Evolutionary conservation across 352 stramenopile species (phyloP), one percentile per base, ranked within the genome.

Genomic region (Globisporangium takayamanum): DNA sequence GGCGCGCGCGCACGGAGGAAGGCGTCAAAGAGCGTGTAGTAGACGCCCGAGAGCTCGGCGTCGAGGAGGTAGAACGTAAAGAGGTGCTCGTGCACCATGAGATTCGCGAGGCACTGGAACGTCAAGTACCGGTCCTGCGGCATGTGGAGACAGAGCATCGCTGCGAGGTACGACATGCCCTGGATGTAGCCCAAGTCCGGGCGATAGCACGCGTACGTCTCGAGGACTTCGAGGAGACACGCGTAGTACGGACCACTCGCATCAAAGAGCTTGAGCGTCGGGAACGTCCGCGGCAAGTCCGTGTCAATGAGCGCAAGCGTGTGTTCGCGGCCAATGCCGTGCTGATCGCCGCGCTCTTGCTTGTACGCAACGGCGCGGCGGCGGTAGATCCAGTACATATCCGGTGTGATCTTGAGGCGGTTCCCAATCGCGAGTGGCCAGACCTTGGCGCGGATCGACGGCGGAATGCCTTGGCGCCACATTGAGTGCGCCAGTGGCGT

Each of bases 1-100:
- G 84, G 78, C n/a, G 78, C 52, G 16, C 80, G 64, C 5, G 71
- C 53, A 39, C 68, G 55, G 28, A 96, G 46, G 44, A 88, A 90
- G 2, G 78, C 72, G 48, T 93, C 82, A 47, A 92, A 96, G 0
- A 92, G 70, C 45, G 68, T 79, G 61, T 95, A 94, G 60, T 95
- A 96, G 15, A 90, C 78, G 20, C 64, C 73, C 5, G 85, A 86
- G 8, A 94, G 73, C 36, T 91, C 82, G 5, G 73, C 76, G 47
- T 96, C 83, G 49, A 96, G 68, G 50, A 94, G 53, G 59, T 93
- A 94, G 53, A 96, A 96, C 5, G 83, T 92, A 59, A 94, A 96
- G 5, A 96, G 62, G 37, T 94, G 87, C 55, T 96, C 84, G 37
- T 93, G 77, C 33, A 94, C 76, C 80, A 96, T 90, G 49, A 96